These are phyloP conservation scores for Yamadazyma akitaensis DNA, from an alignment of 805 yeast genomes.

Conservation along the genomic window DNA sequence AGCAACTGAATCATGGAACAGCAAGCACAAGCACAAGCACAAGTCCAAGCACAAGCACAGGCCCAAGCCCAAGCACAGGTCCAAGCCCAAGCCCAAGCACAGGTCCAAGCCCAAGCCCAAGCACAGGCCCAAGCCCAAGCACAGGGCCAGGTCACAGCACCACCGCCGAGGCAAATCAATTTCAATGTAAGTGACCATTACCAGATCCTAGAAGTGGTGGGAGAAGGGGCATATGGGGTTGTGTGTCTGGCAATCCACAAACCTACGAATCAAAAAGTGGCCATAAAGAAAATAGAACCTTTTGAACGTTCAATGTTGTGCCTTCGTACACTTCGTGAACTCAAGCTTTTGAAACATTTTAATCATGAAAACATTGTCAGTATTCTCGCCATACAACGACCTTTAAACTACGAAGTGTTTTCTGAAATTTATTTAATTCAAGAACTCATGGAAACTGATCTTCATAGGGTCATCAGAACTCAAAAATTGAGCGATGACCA, in stretches of 20 bases:
- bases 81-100: constrained; percentile 1
- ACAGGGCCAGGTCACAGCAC: background rate
- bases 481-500: constrained; percentile 89
- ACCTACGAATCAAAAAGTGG: constrained; percentile 86
- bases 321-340: constrained; percentile 82
- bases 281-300: constrained; percentile 91
- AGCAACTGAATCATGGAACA: background rate
- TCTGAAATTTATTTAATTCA: constrained; percentile 86
- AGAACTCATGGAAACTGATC: constrained; percentile 85
- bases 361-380: constrained; percentile 92
- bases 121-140: constrained; percentile 4
- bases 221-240: constrained; percentile 96
- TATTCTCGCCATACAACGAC: constrained; percentile 85
- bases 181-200: constrained; percentile 88
- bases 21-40: constrained; percentile 3
- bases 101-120: too few relatives aligned
- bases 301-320: constrained; percentile 88
- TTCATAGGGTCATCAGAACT: constrained; percentile 75
- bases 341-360: constrained; percentile 84
- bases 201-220: constrained; percentile 79
- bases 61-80: constrained; percentile 5
- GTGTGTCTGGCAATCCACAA: constrained; percentile 87
- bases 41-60: constrained; percentile 5
- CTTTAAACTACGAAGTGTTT: constrained; percentile 69
- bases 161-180: constrained; percentile 30